phyloP scores from a whole-genome alignment of 192 early-diverging fungal genomes.

The Backusella luteola region DNA sequence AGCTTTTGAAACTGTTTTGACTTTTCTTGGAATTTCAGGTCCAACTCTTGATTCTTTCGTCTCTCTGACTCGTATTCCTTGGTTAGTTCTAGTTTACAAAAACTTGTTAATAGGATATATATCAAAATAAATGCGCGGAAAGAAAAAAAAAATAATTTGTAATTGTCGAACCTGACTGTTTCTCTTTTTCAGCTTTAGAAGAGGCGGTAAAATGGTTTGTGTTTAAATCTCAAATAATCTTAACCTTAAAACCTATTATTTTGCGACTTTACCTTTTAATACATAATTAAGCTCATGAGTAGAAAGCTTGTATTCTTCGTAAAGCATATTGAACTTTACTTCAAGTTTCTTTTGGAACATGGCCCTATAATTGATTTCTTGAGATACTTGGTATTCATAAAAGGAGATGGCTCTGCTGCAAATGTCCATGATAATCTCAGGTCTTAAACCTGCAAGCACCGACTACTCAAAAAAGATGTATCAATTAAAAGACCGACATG shows the following conservation, averaged over 20 bases:
- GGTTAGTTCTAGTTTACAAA: neutral
- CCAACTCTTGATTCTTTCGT: conserved; percentile 33
- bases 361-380: conserved; percentile 46
- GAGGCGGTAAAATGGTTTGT: neutral
- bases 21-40: conserved; percentile 45
- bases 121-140: neutral
- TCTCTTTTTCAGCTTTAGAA: conserved; percentile 25
- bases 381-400: conserved; percentile 64
- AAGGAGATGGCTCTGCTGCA: conserved; percentile 62
- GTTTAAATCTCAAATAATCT: neutral
- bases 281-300: conserved; percentile 28
- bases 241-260: neutral
- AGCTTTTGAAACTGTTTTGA: conserved; percentile 50
- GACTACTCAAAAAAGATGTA: conserved; percentile 30
- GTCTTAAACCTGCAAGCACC: conserved; percentile 65
- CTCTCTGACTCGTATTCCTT: conserved; percentile 40
- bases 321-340: conserved; percentile 31
- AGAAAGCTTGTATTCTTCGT: conserved; percentile 36
- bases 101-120: neutral
- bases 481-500: neutral
- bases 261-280: neutral
- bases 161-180: conserved; percentile 7
- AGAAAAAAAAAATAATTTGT: neutral
- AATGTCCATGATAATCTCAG: conserved; percentile 62
- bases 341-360: conserved; percentile 38